phyloP scores from a whole-genome alignment of 192 early-diverging fungal species.

The Podila epigama region DNA sequence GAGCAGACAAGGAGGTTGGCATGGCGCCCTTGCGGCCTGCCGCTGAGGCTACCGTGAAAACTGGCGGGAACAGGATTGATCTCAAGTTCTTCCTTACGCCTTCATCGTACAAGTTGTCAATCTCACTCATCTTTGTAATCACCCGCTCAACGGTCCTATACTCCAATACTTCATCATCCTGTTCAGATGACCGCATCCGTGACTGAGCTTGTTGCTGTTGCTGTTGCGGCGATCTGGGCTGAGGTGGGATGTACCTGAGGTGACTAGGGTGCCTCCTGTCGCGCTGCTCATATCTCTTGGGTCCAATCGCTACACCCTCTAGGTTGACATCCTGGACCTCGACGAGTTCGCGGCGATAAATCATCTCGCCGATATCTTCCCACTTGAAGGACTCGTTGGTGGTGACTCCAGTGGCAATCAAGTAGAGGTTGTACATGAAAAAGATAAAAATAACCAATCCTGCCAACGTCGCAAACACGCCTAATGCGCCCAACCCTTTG shows the following conservation, averaged over 20 bases:
- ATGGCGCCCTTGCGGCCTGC: background rate
- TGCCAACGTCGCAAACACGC: slow-evolving; percentile 54
- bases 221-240: background rate
- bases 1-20: background rate
- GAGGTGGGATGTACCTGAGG: slow-evolving; percentile 14
- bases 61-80: slow-evolving; percentile 27
- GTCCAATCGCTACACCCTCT: slow-evolving; percentile 4
- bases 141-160: slow-evolving; percentile 6
- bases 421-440: slow-evolving; percentile 56
- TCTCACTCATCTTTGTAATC: slow-evolving; percentile 21
- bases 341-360: slow-evolving; percentile 53
- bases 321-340: slow-evolving; percentile 14
- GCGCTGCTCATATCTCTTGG: slow-evolving; percentile 26
- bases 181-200: background rate
- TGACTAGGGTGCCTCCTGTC: slow-evolving; percentile 44
- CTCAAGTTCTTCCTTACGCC: slow-evolving; percentile 16
- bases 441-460: slow-evolving; percentile 59
- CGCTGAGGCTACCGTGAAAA: slow-evolving; percentile 2
- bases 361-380: slow-evolving; percentile 60
- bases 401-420: slow-evolving; percentile 54
- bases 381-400: slow-evolving; percentile 66
- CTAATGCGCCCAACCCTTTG: slow-evolving; percentile 57
- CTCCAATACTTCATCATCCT: background rate
- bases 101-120: slow-evolving; percentile 36
- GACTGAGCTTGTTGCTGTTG: background rate